phyloP scores from a whole-genome alignment of 2,329 filamentous ascomycete species.

The Trichoderma gracile region DNA sequence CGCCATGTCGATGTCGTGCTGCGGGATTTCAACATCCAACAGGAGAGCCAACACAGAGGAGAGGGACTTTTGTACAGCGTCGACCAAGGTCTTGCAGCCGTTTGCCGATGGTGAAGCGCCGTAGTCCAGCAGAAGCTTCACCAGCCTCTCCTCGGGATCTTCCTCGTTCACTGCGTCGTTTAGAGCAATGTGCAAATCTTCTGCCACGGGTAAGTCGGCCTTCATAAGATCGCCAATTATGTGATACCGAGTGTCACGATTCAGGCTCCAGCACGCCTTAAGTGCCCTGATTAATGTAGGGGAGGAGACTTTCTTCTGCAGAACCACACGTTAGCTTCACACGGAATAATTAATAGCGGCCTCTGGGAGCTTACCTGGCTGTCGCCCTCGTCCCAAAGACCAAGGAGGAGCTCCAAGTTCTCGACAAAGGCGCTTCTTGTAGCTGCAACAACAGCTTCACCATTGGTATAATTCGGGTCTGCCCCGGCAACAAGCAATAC shows the following conservation, averaged over 20 bases:
- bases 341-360: background rate
- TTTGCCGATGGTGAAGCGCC: slow-evolving; percentile 56
- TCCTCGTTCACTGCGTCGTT: slow-evolving; percentile 56
- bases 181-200: slow-evolving; percentile 53
- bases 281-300: slow-evolving; percentile 52
- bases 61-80: slow-evolving; percentile 47
- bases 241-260: slow-evolving; percentile 49
- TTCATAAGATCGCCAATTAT: slow-evolving; percentile 54
- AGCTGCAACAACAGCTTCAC: slow-evolving; percentile 57
- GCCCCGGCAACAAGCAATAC: slow-evolving; percentile 56
- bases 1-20: slow-evolving; percentile 46
- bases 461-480: slow-evolving; percentile 55
- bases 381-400: slow-evolving; percentile 45
- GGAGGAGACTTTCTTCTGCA: slow-evolving; percentile 49
- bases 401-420: slow-evolving; percentile 54
- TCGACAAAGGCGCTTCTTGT: slow-evolving; percentile 53
- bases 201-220: slow-evolving; percentile 50
- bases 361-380: slow-evolving; percentile 40
- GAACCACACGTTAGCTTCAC: background rate
- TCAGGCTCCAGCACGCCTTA: slow-evolving; percentile 56
- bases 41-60: slow-evolving; percentile 45
- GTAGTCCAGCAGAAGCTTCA: slow-evolving; percentile 50
- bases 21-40: slow-evolving; percentile 44
- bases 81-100: slow-evolving; percentile 54
- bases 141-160: slow-evolving; percentile 48